A percentile compares a stretch with the other conserved stretches of the same genome.
phyloP scores from a whole-genome alignment of 352 stramenopile species.

The Pythium chondricola region DNA sequence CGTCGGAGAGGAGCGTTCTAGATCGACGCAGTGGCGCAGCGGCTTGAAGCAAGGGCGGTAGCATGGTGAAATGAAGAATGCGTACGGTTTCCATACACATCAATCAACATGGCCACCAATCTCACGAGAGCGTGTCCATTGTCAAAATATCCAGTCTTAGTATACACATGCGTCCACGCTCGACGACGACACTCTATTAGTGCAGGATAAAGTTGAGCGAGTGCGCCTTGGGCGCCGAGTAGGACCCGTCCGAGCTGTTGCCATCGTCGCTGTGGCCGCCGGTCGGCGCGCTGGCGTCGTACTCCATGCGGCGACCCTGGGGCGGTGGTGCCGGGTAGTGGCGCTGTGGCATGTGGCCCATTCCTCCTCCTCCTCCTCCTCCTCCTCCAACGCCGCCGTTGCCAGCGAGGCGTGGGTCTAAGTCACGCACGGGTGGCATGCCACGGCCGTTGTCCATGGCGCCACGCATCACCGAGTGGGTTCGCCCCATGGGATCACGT shows the following conservation, averaged over 20 bases:
- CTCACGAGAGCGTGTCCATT: no score
- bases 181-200: no score
- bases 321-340: no score
- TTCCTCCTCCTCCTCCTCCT: neutral
- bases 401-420: slow-evolving; percentile 14
- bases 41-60: no score
- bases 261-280: slow-evolving; percentile 30
- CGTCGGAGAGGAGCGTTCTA: no score
- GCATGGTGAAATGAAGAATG: no score
- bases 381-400: neutral
- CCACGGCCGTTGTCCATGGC: slow-evolving; percentile 2
- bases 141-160: no score
- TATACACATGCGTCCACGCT: no score
- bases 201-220: slow-evolving; percentile 83
- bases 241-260: slow-evolving; percentile 53
- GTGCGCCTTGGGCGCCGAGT: slow-evolving; percentile 59
- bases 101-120: no score
- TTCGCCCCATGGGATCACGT: slow-evolving; percentile 23
- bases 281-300: slow-evolving; percentile 8
- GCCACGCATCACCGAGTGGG: slow-evolving; percentile 12
- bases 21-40: no score
- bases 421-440: slow-evolving; percentile 1
- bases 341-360: slow-evolving; percentile 1
- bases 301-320: slow-evolving; percentile 8
- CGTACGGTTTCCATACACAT: no score